Conservation (phyloP, 345 rosid genomes). For the Citrus australasica region DNA sequence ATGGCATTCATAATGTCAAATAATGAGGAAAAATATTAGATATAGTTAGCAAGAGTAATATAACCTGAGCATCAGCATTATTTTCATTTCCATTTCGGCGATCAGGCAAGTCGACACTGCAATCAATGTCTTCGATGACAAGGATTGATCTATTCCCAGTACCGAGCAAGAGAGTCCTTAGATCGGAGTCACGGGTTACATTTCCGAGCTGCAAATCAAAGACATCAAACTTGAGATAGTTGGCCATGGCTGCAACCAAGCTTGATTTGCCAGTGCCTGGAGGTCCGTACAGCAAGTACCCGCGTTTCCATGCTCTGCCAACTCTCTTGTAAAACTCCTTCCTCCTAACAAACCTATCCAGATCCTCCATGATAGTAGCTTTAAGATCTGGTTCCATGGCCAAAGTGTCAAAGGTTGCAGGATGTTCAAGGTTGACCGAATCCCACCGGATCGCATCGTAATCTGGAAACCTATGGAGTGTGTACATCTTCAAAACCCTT, state of each 20-base stretch:
- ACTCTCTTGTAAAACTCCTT: constrained; percentile 59
- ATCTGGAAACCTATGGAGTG: constrained; percentile 19
- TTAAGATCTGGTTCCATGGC: constrained; percentile 56
- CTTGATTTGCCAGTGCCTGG: constrained; percentile 78
- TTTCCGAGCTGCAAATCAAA: constrained; percentile 57
- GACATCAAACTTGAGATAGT: constrained; percentile 55
- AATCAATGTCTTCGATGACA: constrained; percentile 70
- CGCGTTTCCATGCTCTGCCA: constrained; percentile 69
- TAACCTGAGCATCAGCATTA: constrained; percentile 29
- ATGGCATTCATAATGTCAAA: too few species aligned
- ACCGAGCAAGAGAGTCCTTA: constrained; percentile 41
- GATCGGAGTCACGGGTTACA: constrained; percentile 44
- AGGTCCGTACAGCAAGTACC: constrained; percentile 76
- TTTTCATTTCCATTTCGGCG: constrained; percentile 19
- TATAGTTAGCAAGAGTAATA: not conserved
- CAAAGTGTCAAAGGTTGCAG: constrained; percentile 63
- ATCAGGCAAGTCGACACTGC: constrained; percentile 43
- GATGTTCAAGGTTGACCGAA: constrained; percentile 55
- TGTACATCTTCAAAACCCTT: constrained; percentile 49
- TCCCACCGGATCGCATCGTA: constrained; percentile 35
- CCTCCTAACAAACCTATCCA: constrained; percentile 49
- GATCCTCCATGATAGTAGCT: constrained; percentile 38
- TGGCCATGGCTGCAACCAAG: constrained; percentile 75
- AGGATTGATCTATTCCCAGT: constrained; percentile 56
- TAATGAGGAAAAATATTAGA: too few species aligned